Evolutionary conservation across 2,329 filamentous ascomycete genomes (phyloP), one percentile per base, ranked within the genome.

Genomic region (Penicillium sp.): DNA sequence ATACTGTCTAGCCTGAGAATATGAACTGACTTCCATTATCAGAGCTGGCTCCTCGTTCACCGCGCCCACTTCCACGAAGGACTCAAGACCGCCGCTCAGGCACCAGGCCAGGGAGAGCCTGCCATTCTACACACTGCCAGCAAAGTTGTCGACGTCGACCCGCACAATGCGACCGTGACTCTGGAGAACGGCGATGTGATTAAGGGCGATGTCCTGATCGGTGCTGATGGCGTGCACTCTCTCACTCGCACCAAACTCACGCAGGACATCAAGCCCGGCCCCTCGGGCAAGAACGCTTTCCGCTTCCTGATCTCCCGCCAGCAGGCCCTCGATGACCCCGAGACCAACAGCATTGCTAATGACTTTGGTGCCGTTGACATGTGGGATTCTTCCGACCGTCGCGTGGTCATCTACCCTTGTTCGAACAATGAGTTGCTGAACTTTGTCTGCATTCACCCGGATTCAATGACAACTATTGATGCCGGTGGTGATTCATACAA

Each of bases 271-370:
- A 75, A 76, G 37, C 75, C 81, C 3, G 80, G 79, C 45, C 76
- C 78, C 1, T 82, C 81, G 3, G 85, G 85, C 2, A 86, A 86
- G 69, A 84, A 81, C 47, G 85, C 85, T 0, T 88, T 86, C 69
- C 79, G 86, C 8, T 88, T 87, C 72, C 70, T 87, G 5, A 78
- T 88, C 0, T 75, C 80, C 0, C 78, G 79, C 0, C 80, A 85
- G 15, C 77, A 75, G 4, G 76, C 78, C 0, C 60, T 78, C 6
- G 75, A 69, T 45, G 80, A 77, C 69, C 82, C 68, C 28, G 78
- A 69, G 62, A 81, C 73, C 45, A 78, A 55, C 9, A 75, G 75
- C 15, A 76, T 80, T 49, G 78, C 73, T 0, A 68, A 77, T 17
- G 66, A 73, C 4, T 71, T 76, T 1, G 80, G 81, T 3, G 62